Evolutionary conservation across 805 yeast genomes (phyloP).

Genomic region (Wickerhamiella azyma): DNA sequence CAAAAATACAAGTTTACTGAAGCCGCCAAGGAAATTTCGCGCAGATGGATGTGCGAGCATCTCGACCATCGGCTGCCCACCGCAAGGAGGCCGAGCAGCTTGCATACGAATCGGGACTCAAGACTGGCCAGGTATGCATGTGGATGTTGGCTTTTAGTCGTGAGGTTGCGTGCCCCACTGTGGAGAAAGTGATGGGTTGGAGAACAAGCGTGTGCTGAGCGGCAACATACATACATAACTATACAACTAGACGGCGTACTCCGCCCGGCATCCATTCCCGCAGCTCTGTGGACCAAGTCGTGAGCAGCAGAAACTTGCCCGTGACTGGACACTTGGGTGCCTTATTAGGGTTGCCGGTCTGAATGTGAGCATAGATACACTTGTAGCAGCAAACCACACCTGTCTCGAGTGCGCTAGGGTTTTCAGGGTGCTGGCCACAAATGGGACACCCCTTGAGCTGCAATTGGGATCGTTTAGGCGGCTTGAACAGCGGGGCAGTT

Average conservation of each 20-base stretch:
- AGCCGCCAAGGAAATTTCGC: no score
- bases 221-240: constrained; percentile 1
- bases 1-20: no score
- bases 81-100: no score
- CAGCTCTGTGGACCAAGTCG: constrained; percentile 40
- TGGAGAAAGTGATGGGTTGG: no score
- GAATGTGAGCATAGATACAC: constrained; percentile 58
- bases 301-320: constrained; percentile 50
- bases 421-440: constrained; percentile 42
- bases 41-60: no score
- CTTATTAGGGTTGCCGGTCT: constrained; percentile 31
- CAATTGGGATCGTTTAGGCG: constrained; percentile 16
- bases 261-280: constrained; percentile 65
- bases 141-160: no score
- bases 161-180: no score
- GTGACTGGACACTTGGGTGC: constrained; percentile 81
- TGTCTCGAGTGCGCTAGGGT: constrained; percentile 81
- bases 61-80: no score
- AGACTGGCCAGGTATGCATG: no score
- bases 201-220: no score
- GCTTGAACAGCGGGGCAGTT: constrained; percentile 12
- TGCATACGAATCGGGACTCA: no score
- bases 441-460: constrained; percentile 41
- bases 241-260: constrained; percentile 58
- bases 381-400: constrained; percentile 84